A percentile compares a stretch with the other conserved stretches of the same genome.
Evolutionary conservation across 306 rosid species (phyloP).

Genomic region (Prosopis cineraria): DNA sequence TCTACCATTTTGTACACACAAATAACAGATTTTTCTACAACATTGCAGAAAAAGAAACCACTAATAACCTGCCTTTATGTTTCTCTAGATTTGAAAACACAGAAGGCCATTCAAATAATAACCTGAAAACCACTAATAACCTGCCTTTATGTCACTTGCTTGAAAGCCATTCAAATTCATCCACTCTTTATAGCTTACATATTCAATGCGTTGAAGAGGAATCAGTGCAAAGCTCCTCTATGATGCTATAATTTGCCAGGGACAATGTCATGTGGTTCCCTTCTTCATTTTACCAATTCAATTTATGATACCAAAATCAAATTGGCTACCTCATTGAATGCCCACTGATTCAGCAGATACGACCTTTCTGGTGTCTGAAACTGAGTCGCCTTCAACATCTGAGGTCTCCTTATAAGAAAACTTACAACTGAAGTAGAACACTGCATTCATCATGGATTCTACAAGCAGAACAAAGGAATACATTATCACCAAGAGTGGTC

Average conservation of each 20-base stretch:
- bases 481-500: constrained; percentile 95
- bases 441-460: constrained; percentile 89
- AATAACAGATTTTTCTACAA: constrained; percentile 28
- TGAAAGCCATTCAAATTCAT: constrained; percentile 33
- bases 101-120: no score
- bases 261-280: constrained; percentile 35
- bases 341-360: constrained; percentile 56
- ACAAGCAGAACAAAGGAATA: constrained; percentile 83
- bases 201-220: not conserved
- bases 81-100: constrained; percentile 28
- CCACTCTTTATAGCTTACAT: constrained; percentile 6
- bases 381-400: constrained; percentile 48
- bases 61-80: constrained; percentile 18
- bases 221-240: constrained; percentile 31
- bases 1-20: constrained; percentile 31
- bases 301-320: constrained; percentile 32
- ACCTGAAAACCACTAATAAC: constrained; percentile 34
- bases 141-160: constrained; percentile 20
- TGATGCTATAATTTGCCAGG: constrained; percentile 30
- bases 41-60: constrained; percentile 32
- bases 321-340: constrained; percentile 47
- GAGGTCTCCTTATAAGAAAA: constrained; percentile 44
- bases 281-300: constrained; percentile 40
- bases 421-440: constrained; percentile 79
- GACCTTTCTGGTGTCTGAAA: constrained; percentile 49